Evolutionary conservation across 352 stramenopile species (phyloP).

Genomic region (Globisporangium alternatum): DNA sequence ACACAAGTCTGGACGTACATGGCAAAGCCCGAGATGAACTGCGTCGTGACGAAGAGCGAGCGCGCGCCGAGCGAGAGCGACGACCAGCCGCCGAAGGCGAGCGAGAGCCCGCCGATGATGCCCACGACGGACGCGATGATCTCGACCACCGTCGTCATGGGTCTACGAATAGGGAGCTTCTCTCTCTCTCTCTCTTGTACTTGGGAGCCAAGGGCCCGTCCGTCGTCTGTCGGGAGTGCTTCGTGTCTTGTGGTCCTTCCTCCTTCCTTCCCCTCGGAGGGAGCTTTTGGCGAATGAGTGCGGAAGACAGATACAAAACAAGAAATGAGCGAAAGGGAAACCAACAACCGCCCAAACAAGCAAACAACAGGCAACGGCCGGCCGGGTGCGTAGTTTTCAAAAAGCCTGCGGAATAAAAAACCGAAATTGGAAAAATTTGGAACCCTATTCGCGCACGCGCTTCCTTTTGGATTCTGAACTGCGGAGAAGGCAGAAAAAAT

Average conservation of each 20-base stretch:
- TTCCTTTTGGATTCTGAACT: too few relatives aligned
- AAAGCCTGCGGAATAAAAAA: not conserved
- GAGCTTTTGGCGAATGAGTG: constrained; percentile 9
- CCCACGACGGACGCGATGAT: constrained; percentile 78
- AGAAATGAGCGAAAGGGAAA: constrained; percentile 40
- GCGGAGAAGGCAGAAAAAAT: too few relatives aligned
- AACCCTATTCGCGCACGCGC: too few relatives aligned
- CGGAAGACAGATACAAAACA: constrained; percentile 39
- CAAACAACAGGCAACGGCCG: not conserved
- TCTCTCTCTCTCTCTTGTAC: constrained; percentile 7
- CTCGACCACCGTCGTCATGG: constrained; percentile 33
- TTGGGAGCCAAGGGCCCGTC: not conserved
- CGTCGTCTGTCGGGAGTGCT: not conserved
- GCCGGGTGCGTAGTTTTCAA: not conserved
- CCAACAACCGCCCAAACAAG: not conserved
- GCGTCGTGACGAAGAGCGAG: constrained; percentile 79
- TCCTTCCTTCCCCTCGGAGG: constrained; percentile 1
- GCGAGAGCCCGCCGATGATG: constrained; percentile 75
- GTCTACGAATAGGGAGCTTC: constrained; percentile 1
- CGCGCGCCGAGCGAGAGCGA: constrained; percentile 79
- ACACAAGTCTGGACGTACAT: constrained; percentile 51
- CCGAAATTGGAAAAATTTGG: not conserved
- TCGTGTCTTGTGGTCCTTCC: not conserved
- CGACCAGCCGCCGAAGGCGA: constrained; percentile 86
- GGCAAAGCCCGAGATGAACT: constrained; percentile 78